A percentile compares a stretch with the other conserved stretches of the same genome.
phyloP scores from a whole-genome alignment of 805 yeast species.

The Cyberlindnera saturnus region DNA sequence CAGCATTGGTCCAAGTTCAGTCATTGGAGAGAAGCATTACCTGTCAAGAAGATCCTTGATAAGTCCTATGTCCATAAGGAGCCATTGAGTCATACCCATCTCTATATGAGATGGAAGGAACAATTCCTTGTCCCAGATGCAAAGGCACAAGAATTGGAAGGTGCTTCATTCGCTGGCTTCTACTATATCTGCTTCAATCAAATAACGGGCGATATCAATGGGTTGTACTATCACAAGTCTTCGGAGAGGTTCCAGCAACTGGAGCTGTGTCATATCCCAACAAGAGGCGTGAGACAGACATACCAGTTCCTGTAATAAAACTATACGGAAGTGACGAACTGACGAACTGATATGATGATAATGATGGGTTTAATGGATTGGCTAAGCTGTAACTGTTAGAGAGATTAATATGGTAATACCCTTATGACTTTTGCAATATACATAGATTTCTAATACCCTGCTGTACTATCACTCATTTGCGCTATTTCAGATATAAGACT shows the following conservation, averaged over 20 bases:
- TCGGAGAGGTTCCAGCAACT: slow-evolving; percentile 75
- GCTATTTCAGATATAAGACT: no score
- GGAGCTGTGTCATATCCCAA: slow-evolving; percentile 34
- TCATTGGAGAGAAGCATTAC: slow-evolving; percentile 31
- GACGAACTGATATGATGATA: no score
- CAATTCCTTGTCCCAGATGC: slow-evolving; percentile 80
- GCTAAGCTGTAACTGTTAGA: no score
- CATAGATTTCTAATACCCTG: no score
- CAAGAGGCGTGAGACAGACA: slow-evolving; percentile 5
- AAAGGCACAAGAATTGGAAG: slow-evolving; percentile 41
- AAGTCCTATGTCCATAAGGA: slow-evolving; percentile 22
- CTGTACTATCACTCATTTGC: no score
- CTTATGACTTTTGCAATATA: no score
- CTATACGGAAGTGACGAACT: no score
- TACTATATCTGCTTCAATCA: slow-evolving; percentile 84
- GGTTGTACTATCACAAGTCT: slow-evolving; percentile 76
- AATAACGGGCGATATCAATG: slow-evolving; percentile 65
- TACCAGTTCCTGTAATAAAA: slow-evolving; percentile 13
- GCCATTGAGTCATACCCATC: slow-evolving; percentile 36
- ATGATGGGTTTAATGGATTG: no score
- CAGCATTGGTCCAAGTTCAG: slow-evolving; percentile 63
- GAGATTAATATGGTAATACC: no score
- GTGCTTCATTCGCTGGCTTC: slow-evolving; percentile 88
- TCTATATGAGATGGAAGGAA: slow-evolving; percentile 96
- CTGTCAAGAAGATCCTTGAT: slow-evolving; percentile 11